phyloP scores from a whole-genome alignment of 345 rosid species.

The Syzygium jambos region DNA sequence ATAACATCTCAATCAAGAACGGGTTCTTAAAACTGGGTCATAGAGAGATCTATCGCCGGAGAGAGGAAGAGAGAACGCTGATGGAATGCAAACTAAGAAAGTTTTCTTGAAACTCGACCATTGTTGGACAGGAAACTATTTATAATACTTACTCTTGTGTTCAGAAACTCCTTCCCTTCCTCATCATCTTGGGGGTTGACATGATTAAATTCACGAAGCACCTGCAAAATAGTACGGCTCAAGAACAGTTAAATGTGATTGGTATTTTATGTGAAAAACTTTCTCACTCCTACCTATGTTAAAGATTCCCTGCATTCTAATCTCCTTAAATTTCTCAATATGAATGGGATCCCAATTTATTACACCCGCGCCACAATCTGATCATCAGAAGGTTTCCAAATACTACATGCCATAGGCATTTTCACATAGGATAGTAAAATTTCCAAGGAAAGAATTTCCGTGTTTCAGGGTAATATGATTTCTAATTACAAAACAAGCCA shows the following conservation, averaged over 20 bases:
- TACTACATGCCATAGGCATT: not conserved
- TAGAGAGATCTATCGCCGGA: not conserved
- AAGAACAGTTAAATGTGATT: not conserved
- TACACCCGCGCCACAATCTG: not conserved
- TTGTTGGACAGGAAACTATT: not conserved
- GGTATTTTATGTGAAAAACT: not conserved
- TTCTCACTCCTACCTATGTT: not conserved
- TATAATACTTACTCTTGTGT: slow-evolving; percentile 52
- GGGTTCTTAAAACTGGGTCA: not conserved
- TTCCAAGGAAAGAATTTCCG: not conserved
- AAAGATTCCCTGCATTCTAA: not conserved
- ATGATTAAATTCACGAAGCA: slow-evolving; percentile 94
- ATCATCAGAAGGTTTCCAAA: not conserved
- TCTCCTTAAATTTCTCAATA: not conserved
- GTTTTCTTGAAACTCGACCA: not conserved
- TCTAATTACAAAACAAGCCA: not conserved
- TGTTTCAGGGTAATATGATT: not conserved
- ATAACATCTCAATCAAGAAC: not conserved
- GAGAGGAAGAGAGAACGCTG: not conserved
- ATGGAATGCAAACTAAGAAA: not conserved
- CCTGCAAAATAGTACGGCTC: slow-evolving; percentile 28
- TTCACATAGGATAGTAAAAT: not conserved
- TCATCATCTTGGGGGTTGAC: slow-evolving; percentile 96
- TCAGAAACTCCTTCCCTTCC: slow-evolving; percentile 76
- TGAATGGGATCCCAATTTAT: not conserved